phyloP scores from a whole-genome alignment of 495 filamentous ascomycete genomes.

The Neurospora pannonica region DNA sequence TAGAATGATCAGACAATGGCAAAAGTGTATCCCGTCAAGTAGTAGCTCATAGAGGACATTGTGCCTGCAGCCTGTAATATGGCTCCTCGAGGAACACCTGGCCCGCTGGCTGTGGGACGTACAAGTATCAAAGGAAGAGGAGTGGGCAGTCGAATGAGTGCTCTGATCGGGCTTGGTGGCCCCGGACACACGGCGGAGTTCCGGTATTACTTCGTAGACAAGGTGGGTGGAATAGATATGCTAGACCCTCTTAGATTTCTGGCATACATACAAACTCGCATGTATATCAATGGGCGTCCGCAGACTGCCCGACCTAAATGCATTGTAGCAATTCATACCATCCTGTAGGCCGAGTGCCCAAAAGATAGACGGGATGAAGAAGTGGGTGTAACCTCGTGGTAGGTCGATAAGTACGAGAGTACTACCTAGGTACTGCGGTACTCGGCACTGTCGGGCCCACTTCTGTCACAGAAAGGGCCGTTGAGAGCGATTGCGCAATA shows the following conservation, averaged over 20 bases:
- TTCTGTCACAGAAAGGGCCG: not conserved
- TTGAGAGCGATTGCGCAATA: not conserved
- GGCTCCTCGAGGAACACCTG: not conserved
- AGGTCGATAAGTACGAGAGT: not conserved
- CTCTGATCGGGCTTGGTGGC: not conserved
- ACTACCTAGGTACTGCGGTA: not conserved
- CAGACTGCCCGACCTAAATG: not conserved
- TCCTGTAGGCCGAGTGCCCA: not conserved
- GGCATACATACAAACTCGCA: not conserved
- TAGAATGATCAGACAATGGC: conserved; percentile 27
- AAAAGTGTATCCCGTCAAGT: conserved; percentile 32
- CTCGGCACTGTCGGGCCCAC: not conserved
- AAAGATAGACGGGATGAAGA: not conserved
- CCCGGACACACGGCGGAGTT: not conserved
- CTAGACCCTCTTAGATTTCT: not conserved
- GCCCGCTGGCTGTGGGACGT: not conserved
- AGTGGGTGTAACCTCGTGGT: not conserved
- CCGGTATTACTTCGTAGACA: not conserved
- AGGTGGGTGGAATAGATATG: not conserved
- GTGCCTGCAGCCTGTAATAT: not conserved
- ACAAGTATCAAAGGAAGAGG: not conserved
- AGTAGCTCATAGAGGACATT: conserved; percentile 1
- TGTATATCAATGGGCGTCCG: not conserved
- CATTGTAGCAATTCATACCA: not conserved
- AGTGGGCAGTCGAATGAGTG: not conserved